Evolutionary conservation across 495 filamentous ascomycete genomes (phyloP).

Genomic region (Penicillium desertorum): DNA sequence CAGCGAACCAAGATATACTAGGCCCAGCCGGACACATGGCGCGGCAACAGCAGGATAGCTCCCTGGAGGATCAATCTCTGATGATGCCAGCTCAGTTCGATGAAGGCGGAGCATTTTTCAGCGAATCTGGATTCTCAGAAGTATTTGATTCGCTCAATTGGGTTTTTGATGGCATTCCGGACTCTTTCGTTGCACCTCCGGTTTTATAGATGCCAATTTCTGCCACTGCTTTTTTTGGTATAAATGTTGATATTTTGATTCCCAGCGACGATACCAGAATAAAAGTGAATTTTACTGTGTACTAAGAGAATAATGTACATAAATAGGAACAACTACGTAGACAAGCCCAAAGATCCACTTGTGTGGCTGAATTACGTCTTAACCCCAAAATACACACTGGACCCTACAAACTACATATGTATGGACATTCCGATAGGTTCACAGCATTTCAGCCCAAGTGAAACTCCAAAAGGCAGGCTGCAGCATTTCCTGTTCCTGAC

Average conservation of each 20-base stretch:
- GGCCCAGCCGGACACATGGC: slow-evolving; percentile 27
- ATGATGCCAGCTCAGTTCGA: slow-evolving; percentile 45
- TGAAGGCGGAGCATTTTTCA: slow-evolving; percentile 44
- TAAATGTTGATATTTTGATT: slow-evolving; percentile 16
- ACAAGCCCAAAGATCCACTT: slow-evolving; percentile 7
- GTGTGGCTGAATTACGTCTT: slow-evolving; percentile 5
- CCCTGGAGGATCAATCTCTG: slow-evolving; percentile 36
- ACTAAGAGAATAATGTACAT: neutral
- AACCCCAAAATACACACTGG: neutral
- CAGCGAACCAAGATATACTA: slow-evolving; percentile 34
- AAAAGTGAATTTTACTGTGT: slow-evolving; percentile 19
- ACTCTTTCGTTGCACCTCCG: slow-evolving; percentile 44
- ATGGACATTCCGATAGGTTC: neutral
- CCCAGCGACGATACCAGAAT: slow-evolving; percentile 27
- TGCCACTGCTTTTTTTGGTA: slow-evolving; percentile 13
- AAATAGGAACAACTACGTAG: neutral
- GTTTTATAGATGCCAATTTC: slow-evolving; percentile 27
- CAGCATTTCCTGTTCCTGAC: slow-evolving; percentile 7
- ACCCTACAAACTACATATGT: neutral
- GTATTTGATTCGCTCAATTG: slow-evolving; percentile 51
- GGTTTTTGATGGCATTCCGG: slow-evolving; percentile 51
- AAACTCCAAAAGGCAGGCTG: slow-evolving; percentile 7
- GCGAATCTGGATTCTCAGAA: slow-evolving; percentile 48
- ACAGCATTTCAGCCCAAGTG: neutral
- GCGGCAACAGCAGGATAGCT: slow-evolving; percentile 32